phyloP scores from a whole-genome alignment of 257 asterid species.

The Nemophila menziesii region DNA sequence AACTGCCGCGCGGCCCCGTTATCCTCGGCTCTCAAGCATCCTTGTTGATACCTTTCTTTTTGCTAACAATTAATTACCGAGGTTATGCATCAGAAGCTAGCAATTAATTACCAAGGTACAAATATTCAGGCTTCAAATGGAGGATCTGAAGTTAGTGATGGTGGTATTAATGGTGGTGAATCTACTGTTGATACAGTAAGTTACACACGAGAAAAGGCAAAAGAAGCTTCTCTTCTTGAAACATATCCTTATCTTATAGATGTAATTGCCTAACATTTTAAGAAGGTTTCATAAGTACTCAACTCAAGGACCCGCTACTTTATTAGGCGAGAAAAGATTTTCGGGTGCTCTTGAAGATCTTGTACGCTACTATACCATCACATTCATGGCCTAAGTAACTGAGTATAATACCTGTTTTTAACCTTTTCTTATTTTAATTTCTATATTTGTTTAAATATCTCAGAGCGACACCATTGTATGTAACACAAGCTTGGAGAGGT shows the following conservation, averaged over 20 bases:
- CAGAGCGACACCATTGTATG: constrained; percentile 52
- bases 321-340: constrained; percentile 64
- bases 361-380: constrained; percentile 49
- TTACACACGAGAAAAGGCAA: constrained; percentile 46
- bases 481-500: constrained; percentile 65
- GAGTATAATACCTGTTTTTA: constrained; percentile 36
- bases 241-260: constrained; percentile 72
- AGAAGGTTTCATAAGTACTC: constrained; percentile 60
- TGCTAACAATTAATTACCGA: too few species aligned
- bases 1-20: too few species aligned
- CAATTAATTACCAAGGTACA: constrained; percentile 19
- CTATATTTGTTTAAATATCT: constrained; percentile 4
- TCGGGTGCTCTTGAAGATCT: constrained; percentile 95
- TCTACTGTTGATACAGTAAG: constrained; percentile 35
- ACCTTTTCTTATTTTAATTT: constrained; percentile 5
- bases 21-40: too few species aligned
- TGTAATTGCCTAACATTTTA: constrained; percentile 65
- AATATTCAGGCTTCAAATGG: constrained; percentile 16
- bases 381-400: constrained; percentile 64
- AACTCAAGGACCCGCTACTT: constrained; percentile 50
- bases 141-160: constrained; percentile 27
- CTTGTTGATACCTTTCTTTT: too few species aligned
- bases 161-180: constrained; percentile 38
- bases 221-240: constrained; percentile 55
- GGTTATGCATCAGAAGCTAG: constrained; percentile 51